Evolutionary conservation across 2,329 filamentous ascomycete genomes (phyloP), one percentile per base, ranked within the genome.

Genomic region (Trichophyton equinum): DNA sequence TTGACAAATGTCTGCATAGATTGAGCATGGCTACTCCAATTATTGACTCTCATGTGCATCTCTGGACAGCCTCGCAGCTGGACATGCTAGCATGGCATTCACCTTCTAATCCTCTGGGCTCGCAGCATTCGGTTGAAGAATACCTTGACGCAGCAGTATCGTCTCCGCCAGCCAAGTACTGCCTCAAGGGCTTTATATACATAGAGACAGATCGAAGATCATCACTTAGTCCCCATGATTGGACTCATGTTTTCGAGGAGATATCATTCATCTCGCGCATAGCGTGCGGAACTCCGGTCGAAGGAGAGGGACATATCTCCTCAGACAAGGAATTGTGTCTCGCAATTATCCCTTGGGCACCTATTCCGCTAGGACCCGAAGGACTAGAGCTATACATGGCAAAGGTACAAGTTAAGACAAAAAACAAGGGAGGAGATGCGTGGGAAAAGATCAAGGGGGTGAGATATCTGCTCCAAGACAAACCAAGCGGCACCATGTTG

Each of bases 21-120:
- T 27, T 57, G 5, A 57, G 4, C 36, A 73, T 71, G 68, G 49
- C 67, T 1, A 68, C 67, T 57, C 72, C 82, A 30, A 85, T 95
- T 70, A 84, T 96, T 73, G 91, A 96, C 78, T 87, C 89, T 44
- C 92, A 96, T 78, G 87, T 96, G 74, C 91, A 96, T 76, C 84
- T 96, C 69, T 96, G 85, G 78, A 88, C 89, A 51, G 74, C 78
- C 53, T 81, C 82, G 59, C 87, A 92, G 68, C 70, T 87, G 59
- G 70, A 79, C 60, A 81, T 82, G 44, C 82, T 95, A 64, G 76
- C 82, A 62, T 96, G 90, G 91, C 82, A 83, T 75, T 80, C 73
- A 2, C 75, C 82, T 4, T 75, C 78, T 55, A 74, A 80, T 68
- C 79, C 83, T 3, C 78, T 95, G 58, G 79, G 82, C 57, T 80